Percentiles rank a stretch among this genome's conserved stretches.
Evolutionary conservation across 306 rosid genomes (phyloP).

Genomic region (Rubus parviflorus): DNA sequence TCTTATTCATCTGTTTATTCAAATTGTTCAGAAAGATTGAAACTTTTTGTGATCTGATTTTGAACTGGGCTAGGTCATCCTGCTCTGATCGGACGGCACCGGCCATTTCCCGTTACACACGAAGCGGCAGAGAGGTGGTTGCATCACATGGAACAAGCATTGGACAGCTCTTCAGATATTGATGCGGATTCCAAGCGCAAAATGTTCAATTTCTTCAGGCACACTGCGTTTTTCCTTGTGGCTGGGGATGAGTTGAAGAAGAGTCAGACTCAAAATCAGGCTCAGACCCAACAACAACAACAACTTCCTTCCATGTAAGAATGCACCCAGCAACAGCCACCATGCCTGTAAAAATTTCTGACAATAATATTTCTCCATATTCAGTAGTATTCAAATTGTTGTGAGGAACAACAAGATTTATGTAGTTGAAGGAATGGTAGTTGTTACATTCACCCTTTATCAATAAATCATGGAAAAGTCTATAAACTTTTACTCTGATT

Average conservation of each 20-base stretch:
- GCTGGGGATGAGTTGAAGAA: conserved; percentile 71
- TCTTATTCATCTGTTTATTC: no score
- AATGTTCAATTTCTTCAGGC: conserved; percentile 76
- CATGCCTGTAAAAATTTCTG: conserved; percentile 11
- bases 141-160: conserved; percentile 78
- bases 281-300: conserved; percentile 32
- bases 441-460: not conserved
- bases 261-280: conserved; percentile 38
- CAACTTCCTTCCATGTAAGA: conserved; percentile 49
- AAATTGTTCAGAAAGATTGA: not conserved
- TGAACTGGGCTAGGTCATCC: conserved; percentile 84
- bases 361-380: no score
- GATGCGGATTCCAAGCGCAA: conserved; percentile 69
- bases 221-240: conserved; percentile 86
- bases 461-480: not conserved
- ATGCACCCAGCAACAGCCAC: conserved; percentile 41
- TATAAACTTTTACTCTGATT: not conserved
- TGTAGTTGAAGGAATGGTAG: not conserved
- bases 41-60: conserved; percentile 20
- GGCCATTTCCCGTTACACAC: conserved; percentile 73
- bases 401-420: not conserved
- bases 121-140: conserved; percentile 84
- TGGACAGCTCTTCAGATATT: conserved; percentile 55
- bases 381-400: not conserved
- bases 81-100: conserved; percentile 80